Percentiles rank a stretch among this genome's conserved stretches.
Conservation (phyloP, 305 asterid species). For the Fraxinus greggii region DNA sequence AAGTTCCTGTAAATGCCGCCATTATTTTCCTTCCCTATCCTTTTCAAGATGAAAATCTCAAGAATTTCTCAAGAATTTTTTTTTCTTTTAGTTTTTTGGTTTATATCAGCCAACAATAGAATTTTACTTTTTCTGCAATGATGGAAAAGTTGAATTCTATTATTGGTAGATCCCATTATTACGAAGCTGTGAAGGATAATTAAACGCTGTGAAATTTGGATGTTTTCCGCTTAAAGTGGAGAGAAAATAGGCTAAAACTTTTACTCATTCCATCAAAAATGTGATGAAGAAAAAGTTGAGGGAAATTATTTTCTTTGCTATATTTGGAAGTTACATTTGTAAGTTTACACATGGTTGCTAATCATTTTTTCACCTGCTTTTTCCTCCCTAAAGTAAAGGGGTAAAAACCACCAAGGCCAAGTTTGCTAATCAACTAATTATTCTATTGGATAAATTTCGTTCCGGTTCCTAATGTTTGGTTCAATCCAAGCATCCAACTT, state of each 20-base stretch:
- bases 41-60: neutral
- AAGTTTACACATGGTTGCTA: neutral
- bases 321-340: constrained; percentile 17
- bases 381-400: neutral
- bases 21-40: constrained; percentile 24
- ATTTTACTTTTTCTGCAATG: constrained; percentile 12
- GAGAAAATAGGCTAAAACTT: constrained; percentile 36
- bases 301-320: neutral
- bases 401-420: neutral
- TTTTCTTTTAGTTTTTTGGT: neutral
- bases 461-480: neutral
- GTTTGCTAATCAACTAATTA: neutral
- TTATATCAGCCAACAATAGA: constrained; percentile 32
- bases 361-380: neutral
- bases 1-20: constrained; percentile 88
- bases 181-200: constrained; percentile 35
- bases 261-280: constrained; percentile 28
- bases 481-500: neutral
- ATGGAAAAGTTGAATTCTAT: constrained; percentile 29
- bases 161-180: constrained; percentile 32
- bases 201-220: constrained; percentile 13
- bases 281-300: constrained; percentile 10
- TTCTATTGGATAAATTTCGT: neutral
- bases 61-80: neutral
- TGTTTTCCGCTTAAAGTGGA: constrained; percentile 36